Conservation (phyloP, 768 basidiomycete genomes). For the Sarcomyxa edulis region DNA sequence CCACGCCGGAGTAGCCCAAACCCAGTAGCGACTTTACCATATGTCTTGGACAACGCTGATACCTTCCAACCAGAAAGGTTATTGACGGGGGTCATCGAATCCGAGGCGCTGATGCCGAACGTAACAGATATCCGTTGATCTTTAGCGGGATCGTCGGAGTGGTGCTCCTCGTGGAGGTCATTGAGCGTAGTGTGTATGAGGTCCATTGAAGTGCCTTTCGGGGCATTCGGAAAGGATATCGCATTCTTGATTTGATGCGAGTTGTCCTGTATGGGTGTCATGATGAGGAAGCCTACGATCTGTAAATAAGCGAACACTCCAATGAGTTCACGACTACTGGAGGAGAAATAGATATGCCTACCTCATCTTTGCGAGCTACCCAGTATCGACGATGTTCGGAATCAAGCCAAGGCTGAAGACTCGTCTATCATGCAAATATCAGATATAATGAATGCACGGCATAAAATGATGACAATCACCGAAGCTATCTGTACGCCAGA, state of each 20-base stretch:
- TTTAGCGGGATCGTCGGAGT: no score
- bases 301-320: conserved; percentile 14
- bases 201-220: conserved; percentile 48
- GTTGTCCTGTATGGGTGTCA: conserved; percentile 37
- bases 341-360: conserved; percentile 11
- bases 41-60: conserved; percentile 36
- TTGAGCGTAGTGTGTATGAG: conserved; percentile 44
- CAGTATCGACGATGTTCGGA: conserved; percentile 52
- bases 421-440: conserved; percentile 23
- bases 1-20: conserved; percentile 36
- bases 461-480: conserved; percentile 15
- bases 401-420: conserved; percentile 51
- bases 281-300: conserved; percentile 44
- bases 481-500: conserved; percentile 56
- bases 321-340: background rate
- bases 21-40: conserved; percentile 30
- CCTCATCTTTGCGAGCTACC: conserved; percentile 36
- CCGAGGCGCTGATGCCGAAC: conserved; percentile 44
- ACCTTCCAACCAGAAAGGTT: conserved; percentile 46
- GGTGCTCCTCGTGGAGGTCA: conserved; percentile 34
- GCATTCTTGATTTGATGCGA: conserved; percentile 55
- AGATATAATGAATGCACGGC: background rate
- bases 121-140: conserved; percentile 26
- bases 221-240: conserved; percentile 46
- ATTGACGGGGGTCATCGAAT: conserved; percentile 29